Percentiles rank a stretch among this genome's conserved stretches.
Evolutionary conservation across 1,139 yeast genomes (phyloP).

Genomic region (Magnusiomyces starmeri): DNA sequence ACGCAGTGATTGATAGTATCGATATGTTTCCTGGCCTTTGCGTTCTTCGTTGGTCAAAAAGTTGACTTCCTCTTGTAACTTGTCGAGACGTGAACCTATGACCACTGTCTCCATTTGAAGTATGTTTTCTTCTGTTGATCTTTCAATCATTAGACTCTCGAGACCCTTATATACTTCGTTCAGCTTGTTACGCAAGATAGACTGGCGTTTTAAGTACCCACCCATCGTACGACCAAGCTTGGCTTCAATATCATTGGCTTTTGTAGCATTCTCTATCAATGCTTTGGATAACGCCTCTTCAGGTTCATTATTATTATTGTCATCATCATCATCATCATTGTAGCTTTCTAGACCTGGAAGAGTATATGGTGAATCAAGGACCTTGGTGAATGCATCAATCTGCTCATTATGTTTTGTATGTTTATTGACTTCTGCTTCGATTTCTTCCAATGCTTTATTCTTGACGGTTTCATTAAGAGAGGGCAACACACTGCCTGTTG

Average conservation of each 20-base stretch:
- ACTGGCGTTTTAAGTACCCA: conserved; percentile 36
- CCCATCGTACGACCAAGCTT: conserved; percentile 31
- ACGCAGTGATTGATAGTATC: conserved; percentile 25
- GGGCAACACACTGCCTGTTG: conserved; percentile 25
- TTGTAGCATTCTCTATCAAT: conserved; percentile 26
- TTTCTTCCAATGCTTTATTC: conserved; percentile 30
- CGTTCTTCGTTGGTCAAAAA: conserved; percentile 37
- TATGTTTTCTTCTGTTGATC: conserved; percentile 27
- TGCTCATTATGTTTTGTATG: background rate
- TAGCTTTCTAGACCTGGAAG: conserved; percentile 11
- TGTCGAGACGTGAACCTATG: conserved; percentile 30
- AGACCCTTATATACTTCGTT: conserved; percentile 27
- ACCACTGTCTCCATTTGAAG: conserved; percentile 33
- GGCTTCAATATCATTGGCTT: conserved; percentile 35
- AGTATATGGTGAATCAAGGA: conserved; percentile 17
- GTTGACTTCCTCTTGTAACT: conserved; percentile 39
- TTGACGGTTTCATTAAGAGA: conserved; percentile 40
- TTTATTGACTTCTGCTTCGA: conserved; percentile 29
- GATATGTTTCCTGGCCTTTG: conserved; percentile 32
- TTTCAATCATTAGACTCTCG: conserved; percentile 27
- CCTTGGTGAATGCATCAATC: conserved; percentile 7
- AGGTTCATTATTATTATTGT: background rate
- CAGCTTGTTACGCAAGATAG: conserved; percentile 28
- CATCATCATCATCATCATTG: conserved; percentile 11
- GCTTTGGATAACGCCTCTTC: conserved; percentile 17